Evolutionary conservation across 176 grass and related monocot species (phyloP).

Genomic region (Areca catechu): DNA sequence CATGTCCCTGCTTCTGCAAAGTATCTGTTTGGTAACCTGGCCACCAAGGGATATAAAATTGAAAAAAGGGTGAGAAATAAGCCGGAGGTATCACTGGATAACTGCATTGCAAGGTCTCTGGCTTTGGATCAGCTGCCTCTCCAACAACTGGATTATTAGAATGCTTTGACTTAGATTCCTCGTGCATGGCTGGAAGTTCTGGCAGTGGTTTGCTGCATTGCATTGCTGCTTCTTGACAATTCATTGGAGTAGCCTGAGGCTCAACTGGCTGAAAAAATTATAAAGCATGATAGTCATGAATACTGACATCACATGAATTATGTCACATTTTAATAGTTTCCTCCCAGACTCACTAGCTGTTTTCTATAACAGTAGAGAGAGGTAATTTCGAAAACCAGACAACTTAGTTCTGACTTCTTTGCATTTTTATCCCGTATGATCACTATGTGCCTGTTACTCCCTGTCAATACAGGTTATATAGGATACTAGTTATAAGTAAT

Average conservation of each 20-base stretch:
- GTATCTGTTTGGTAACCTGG: conserved; percentile 37
- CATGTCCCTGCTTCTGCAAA: conserved; percentile 47
- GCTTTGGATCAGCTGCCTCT: conserved; percentile 31
- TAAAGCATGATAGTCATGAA: no score
- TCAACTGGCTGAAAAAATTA: conserved; percentile 51
- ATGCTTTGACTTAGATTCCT: conserved; percentile 70
- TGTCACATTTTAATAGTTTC: no score
- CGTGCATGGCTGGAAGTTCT: conserved; percentile 34
- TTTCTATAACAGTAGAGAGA: no score
- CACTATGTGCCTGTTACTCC: no score
- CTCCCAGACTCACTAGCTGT: no score
- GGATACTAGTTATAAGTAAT: no score
- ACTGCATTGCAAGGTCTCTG: conserved; percentile 46
- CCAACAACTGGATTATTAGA: conserved; percentile 49
- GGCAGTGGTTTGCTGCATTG: conserved; percentile 45
- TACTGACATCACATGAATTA: no score
- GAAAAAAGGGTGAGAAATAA: conserved; percentile 76
- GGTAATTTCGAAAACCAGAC: no score
- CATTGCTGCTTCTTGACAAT: conserved; percentile 50
- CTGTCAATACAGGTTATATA: no score
- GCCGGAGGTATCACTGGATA: conserved; percentile 70
- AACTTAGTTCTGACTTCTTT: no score
- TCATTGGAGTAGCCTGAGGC: conserved; percentile 52
- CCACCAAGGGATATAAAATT: conserved; percentile 74
- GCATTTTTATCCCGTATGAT: no score